A percentile compares a stretch with the other conserved stretches of the same genome.
These are phyloP conservation scores for Ogataea trehalophila DNA, from an alignment of 805 yeast genomes.

Conservation along the genomic window DNA sequence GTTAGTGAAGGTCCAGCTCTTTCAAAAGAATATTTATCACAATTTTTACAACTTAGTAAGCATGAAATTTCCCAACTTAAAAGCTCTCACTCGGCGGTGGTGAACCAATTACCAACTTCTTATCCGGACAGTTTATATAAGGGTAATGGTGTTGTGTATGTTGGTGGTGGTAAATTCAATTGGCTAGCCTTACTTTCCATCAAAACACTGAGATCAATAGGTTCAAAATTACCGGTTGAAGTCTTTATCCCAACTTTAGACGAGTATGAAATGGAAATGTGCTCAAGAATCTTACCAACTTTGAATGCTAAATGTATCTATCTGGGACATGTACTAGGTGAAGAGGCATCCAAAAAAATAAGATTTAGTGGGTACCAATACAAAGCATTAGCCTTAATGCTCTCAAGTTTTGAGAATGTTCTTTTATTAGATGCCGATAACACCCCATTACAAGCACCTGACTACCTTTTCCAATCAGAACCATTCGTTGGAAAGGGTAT, in stretches of 20 bases:
- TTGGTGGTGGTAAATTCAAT: constrained; percentile 75
- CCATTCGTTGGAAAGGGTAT: constrained; percentile 49
- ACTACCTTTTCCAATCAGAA: constrained; percentile 48
- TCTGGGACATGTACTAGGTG: constrained; percentile 54
- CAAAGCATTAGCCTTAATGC: constrained; percentile 60
- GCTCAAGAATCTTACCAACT: constrained; percentile 54
- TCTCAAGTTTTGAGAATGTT: constrained; percentile 65
- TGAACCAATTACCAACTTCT: constrained; percentile 41
- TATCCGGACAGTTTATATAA: constrained; percentile 41
- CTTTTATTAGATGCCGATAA: constrained; percentile 71
- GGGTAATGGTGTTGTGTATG: constrained; percentile 60
- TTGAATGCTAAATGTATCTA: constrained; percentile 62
- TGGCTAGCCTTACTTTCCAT: constrained; percentile 65
- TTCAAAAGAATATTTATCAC: constrained; percentile 47
- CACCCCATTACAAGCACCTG: constrained; percentile 60
- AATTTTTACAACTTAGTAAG: constrained; percentile 42
- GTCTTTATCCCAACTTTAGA: constrained; percentile 67
- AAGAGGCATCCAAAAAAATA: constrained; percentile 37
- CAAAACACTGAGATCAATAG: constrained; percentile 54
- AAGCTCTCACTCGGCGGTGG: constrained; percentile 41
- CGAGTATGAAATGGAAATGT: constrained; percentile 67
- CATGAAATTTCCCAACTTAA: constrained; percentile 42
- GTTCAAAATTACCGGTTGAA: constrained; percentile 72
- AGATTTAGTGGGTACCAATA: constrained; percentile 57
- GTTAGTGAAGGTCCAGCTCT: constrained; percentile 36